A percentile compares a stretch with the other conserved stretches of the same genome.
Evolutionary conservation across 2,329 filamentous ascomycete genomes (phyloP).

Genomic region (Aspergillus arachidicola): DNA sequence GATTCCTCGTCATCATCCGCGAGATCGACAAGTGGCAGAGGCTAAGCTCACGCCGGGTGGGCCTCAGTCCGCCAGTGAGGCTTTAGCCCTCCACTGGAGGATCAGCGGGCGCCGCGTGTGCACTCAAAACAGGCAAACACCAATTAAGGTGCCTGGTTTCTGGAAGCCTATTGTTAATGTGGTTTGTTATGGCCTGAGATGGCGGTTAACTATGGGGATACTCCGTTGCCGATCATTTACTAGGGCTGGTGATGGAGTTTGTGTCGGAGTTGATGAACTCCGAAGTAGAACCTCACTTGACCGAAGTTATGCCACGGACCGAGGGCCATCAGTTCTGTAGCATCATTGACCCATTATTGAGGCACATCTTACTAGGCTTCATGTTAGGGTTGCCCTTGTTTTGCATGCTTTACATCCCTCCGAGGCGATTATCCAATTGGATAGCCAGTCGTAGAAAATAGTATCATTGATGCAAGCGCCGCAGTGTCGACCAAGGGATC

Average conservation of each 20-base stretch:
- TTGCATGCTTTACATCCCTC: background rate
- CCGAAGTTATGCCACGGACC: background rate
- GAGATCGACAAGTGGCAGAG: background rate
- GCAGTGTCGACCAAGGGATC: background rate
- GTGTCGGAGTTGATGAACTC: background rate
- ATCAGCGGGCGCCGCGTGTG: constrained; percentile 1
- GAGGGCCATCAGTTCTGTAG: background rate
- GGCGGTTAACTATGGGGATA: background rate
- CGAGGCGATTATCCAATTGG: too few relatives aligned
- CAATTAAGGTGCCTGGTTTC: background rate
- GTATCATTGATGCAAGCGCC: background rate
- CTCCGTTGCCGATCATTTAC: background rate
- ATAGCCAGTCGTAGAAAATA: background rate
- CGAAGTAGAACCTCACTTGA: background rate
- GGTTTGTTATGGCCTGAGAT: background rate
- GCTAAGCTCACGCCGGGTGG: constrained; percentile 1
- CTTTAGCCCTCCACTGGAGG: background rate
- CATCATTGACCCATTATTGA: background rate
- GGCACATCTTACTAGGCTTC: background rate
- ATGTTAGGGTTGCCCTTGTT: background rate
- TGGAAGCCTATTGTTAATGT: background rate
- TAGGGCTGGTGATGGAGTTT: background rate
- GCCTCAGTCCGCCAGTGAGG: background rate
- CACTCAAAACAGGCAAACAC: background rate
- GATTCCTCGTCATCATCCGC: background rate